These are phyloP conservation scores for Centrapalus pauciflorus DNA, from an alignment of 129 eudicot species.

Conservation along the genomic window DNA sequence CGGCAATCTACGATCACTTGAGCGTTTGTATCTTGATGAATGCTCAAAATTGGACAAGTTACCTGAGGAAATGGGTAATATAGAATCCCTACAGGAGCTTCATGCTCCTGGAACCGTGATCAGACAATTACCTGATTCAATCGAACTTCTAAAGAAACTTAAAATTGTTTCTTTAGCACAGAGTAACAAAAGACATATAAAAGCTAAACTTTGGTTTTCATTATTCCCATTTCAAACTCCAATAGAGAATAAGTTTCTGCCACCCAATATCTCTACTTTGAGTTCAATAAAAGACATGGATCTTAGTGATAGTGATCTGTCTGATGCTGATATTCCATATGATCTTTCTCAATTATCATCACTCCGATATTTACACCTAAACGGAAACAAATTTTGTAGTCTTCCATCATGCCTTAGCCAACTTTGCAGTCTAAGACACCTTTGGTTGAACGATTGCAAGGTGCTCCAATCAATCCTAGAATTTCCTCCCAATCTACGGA, in stretches of 20 bases:
- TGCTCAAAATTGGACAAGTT: slow-evolving; percentile 12
- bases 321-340: slow-evolving; percentile 12
- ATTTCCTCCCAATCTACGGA: slow-evolving; percentile 22
- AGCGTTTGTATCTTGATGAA: slow-evolving; percentile 7
- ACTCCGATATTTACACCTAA: neutral
- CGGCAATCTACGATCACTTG: slow-evolving; percentile 16
- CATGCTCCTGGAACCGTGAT: neutral
- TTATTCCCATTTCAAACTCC: slow-evolving; percentile 3
- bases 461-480: slow-evolving; percentile 3
- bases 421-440: neutral
- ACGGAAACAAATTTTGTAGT: slow-evolving; percentile 8
- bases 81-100: slow-evolving; percentile 10
- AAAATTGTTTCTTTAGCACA: slow-evolving; percentile 8
- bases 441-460: slow-evolving; percentile 13
- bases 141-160: slow-evolving; percentile 8
- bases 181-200: neutral
- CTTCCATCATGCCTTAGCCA: slow-evolving; percentile 18
- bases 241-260: slow-evolving; percentile 14
- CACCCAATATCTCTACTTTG: slow-evolving; percentile 19
- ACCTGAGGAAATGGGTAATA: slow-evolving; percentile 11
- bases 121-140: slow-evolving; percentile 4
- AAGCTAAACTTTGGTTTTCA: slow-evolving; percentile 4
- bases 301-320: slow-evolving; percentile 9
- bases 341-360: slow-evolving; percentile 1
- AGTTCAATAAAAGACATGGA: slow-evolving; percentile 12